These are phyloP conservation scores for Hypocrella siamensis DNA, from an alignment of 2,329 filamentous ascomycete species.

Conservation along the genomic window DNA sequence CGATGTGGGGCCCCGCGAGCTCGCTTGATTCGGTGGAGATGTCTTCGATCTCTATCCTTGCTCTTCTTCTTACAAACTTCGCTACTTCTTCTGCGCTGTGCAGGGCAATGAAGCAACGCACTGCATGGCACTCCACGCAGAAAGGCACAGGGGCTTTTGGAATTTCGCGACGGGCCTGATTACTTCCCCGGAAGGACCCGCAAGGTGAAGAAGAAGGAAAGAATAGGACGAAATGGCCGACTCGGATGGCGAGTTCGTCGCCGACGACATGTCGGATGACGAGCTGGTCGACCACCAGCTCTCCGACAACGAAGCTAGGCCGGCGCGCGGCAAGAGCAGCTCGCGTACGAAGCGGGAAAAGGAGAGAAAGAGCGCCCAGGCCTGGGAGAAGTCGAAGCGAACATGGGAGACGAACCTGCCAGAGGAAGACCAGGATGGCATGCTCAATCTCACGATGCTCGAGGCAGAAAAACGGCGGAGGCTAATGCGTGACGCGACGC, in stretches of 20 bases:
- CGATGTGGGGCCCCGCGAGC: too few species aligned
- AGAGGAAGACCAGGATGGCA: slow-evolving; percentile 60
- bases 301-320: slow-evolving; percentile 19
- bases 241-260: slow-evolving; percentile 57
- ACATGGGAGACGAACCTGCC: slow-evolving; percentile 57
- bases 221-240: slow-evolving; percentile 46
- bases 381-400: slow-evolving; percentile 51
- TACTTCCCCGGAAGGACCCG: too few species aligned
- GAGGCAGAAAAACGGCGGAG: slow-evolving; percentile 72
- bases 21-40: too few species aligned
- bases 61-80: too few species aligned
- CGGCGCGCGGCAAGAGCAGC: slow-evolving; percentile 12
- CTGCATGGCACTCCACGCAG: too few species aligned
- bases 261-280: slow-evolving; percentile 47
- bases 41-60: too few species aligned
- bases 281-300: slow-evolving; percentile 38
- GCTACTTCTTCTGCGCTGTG: too few species aligned
- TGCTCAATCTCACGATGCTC: slow-evolving; percentile 59
- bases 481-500: slow-evolving; percentile 82
- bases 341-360: slow-evolving; percentile 14
- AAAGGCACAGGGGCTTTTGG: too few species aligned
- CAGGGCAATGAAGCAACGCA: too few species aligned
- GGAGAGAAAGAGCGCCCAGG: slow-evolving; percentile 29
- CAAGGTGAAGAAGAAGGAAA: too few species aligned
- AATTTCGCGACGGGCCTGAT: too few species aligned